Conservation (phyloP, 2,329 filamentous ascomycete species). For the Cercospora sojina region DNA sequence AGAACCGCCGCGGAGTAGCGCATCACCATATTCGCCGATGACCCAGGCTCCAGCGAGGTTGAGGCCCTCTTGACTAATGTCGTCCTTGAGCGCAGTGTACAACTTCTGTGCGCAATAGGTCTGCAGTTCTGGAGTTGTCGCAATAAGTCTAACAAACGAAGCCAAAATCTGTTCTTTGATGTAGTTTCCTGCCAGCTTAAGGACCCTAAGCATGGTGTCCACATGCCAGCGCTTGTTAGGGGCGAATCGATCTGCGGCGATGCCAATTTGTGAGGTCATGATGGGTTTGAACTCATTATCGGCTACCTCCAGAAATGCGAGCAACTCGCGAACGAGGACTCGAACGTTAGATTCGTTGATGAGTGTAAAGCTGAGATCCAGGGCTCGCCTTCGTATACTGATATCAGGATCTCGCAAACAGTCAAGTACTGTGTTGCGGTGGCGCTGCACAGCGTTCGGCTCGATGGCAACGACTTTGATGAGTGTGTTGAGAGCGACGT, state of each 20-base stretch:
- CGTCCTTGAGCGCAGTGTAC: constrained; percentile 85
- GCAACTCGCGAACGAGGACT: constrained; percentile 84
- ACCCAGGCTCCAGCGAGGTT: constrained; percentile 95
- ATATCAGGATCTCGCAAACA: constrained; percentile 96
- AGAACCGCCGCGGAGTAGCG: constrained; percentile 80
- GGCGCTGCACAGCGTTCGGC: constrained; percentile 93
- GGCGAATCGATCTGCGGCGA: constrained; percentile 91
- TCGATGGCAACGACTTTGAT: constrained; percentile 98
- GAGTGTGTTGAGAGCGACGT: constrained; percentile 93
- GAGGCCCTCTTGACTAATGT: constrained; percentile 95
- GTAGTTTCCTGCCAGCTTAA: constrained; percentile 92
- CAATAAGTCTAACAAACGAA: constrained; percentile 92
- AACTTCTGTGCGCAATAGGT: constrained; percentile 96
- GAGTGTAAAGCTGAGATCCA: constrained; percentile 95
- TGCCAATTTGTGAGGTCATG: constrained; percentile 97
- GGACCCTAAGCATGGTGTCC: constrained; percentile 91
- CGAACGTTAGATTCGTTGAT: constrained; percentile 97
- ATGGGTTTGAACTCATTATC: constrained; percentile 98
- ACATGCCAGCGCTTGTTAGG: constrained; percentile 98
- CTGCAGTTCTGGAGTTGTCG: constrained; percentile 89
- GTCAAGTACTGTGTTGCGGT: constrained; percentile 95
- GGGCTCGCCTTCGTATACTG: constrained; percentile 89
- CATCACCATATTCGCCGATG: constrained; percentile 94
- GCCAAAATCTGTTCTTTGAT: constrained; percentile 98
- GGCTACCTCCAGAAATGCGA: constrained; percentile 93